Evolutionary conservation across 768 basidiomycete genomes (phyloP), one percentile per base, ranked within the genome.

Genomic region (Lactifluus hygrophoroides): DNA sequence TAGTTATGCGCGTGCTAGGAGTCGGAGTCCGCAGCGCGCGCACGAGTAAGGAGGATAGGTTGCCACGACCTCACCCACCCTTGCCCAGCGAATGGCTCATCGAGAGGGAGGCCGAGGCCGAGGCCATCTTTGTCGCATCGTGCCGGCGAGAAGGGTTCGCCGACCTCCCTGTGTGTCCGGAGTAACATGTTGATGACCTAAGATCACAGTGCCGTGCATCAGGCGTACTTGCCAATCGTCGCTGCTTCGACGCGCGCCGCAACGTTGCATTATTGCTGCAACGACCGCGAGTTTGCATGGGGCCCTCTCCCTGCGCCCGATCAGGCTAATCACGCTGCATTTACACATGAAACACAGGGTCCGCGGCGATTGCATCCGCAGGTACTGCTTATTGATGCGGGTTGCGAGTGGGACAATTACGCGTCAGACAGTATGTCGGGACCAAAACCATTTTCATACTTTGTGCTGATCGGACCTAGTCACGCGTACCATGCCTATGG

Each of bases 231-330:
- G 7, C 94, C 95, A 1, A 96, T 96, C 53, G 89, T 94, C 2
- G 95, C 95, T 1, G 85, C 88, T 0, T 87, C 92, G 0, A 82
- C 82, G 2, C 80, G 91, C 19, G 93, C 94, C 3, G 86, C 91
- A 1, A 96, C 92, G 0, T 75, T 98, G 4, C 94, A 97, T 67
- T 97, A 97, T 71, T 93, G 93, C 66, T 94, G 91, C 74, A 96
- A 95, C 66, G 90, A 94, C 68, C 81, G 80, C 57, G 85, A 84
- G 46, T 90, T 92, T 67, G 84, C 87, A 1, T 92, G 89, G 90
- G 88, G 89, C 3, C 90, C 90, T 6, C 73, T 87, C 19, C 68
- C 74, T 2, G 69, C 75, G 2, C 75, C 79, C 60, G 82, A 84
- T 61, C 80, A 80, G 53, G 64, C 75, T 23, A 85, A 89, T 68